phyloP scores from a whole-genome alignment of 345 rosid genomes.

The Citrus australasica region DNA sequence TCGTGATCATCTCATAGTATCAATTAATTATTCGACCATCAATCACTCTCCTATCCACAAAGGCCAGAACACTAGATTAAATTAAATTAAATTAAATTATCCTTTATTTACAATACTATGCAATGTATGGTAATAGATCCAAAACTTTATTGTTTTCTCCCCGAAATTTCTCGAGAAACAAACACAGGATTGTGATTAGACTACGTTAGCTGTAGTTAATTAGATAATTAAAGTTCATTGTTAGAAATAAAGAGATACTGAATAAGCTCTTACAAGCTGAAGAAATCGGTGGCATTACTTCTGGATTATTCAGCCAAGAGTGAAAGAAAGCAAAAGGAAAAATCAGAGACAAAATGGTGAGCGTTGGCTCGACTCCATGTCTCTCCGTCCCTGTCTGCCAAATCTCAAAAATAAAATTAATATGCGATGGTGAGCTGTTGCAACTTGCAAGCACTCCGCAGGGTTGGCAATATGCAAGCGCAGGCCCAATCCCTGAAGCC shows the following conservation, averaged over 20 bases:
- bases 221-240: background rate
- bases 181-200: background rate
- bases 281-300: background rate
- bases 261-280: background rate
- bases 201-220: background rate
- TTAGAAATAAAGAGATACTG: background rate
- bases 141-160: background rate
- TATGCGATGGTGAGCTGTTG: background rate
- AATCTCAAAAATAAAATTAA: too few species aligned
- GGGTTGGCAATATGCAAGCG: too few species aligned
- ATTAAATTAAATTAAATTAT: background rate
- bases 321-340: background rate
- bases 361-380: background rate
- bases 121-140: background rate
- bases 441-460: background rate
- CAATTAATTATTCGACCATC: background rate
- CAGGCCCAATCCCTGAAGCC: too few species aligned
- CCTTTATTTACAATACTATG: background rate
- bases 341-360: background rate
- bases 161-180: background rate
- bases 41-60: background rate
- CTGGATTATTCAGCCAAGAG: background rate
- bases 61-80: background rate
- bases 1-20: slow-evolving; percentile 4
- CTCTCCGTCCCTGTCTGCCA: background rate